Conservation (phyloP, 495 filamentous ascomycete species). For the Lasiosphaeria miniovina region DNA sequence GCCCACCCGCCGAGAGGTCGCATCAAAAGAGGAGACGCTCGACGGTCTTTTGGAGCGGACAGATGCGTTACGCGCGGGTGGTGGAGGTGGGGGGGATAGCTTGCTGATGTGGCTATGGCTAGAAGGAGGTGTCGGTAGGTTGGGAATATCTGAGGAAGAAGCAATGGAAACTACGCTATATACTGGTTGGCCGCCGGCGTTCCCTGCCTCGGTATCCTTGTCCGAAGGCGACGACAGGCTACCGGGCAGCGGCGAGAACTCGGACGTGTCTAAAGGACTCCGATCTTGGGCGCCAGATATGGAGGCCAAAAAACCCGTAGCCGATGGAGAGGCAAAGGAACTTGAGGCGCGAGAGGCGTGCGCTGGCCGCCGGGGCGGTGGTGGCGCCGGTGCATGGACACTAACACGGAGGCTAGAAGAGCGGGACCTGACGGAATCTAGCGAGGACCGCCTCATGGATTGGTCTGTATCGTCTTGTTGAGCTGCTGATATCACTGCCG, state of each 20-base stretch:
- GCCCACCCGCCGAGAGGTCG: conserved; percentile 26
- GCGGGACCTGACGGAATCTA: conserved; percentile 43
- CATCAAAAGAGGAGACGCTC: conserved; percentile 30
- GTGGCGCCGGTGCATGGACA: conserved; percentile 39
- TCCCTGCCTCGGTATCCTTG: not conserved
- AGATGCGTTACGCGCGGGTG: conserved; percentile 40
- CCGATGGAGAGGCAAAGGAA: conserved; percentile 19
- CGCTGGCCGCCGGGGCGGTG: conserved; percentile 41
- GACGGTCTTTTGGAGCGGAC: conserved; percentile 37
- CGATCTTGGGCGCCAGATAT: conserved; percentile 5
- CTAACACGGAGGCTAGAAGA: conserved; percentile 38
- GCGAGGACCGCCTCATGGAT: conserved; percentile 36
- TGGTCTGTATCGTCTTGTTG: conserved; percentile 32
- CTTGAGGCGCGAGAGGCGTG: conserved; percentile 29
- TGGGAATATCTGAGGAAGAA: not conserved
- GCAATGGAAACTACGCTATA: not conserved
- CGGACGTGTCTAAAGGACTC: conserved; percentile 13
- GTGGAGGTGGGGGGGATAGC: conserved; percentile 42
- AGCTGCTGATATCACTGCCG: conserved; percentile 16
- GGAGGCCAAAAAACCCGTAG: conserved; percentile 11
- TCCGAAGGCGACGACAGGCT: not conserved
- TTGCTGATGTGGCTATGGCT: conserved; percentile 20
- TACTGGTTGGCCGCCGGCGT: not conserved
- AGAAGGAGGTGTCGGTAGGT: not conserved
- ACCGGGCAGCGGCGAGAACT: not conserved